Conservation (phyloP, 106 monocot species). For the Ottelia alismoides region DNA sequence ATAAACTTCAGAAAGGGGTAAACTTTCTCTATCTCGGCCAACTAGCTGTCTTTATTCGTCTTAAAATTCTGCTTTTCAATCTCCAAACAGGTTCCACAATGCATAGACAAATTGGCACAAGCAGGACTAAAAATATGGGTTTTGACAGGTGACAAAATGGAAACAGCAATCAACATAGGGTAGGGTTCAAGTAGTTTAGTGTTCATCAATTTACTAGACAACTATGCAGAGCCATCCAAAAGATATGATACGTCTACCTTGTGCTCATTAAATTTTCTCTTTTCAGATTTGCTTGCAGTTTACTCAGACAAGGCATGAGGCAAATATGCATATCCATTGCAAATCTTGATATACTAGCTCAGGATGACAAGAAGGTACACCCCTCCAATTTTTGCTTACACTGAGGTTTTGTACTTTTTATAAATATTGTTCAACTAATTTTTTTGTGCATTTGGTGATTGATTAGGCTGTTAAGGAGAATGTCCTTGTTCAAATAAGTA, state of each 20-base stretch:
- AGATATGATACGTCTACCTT: neutral
- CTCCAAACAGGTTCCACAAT: constrained; percentile 14
- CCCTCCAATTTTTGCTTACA: neutral
- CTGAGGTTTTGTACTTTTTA: neutral
- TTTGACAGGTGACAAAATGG: constrained; percentile 99
- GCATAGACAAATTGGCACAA: constrained; percentile 61
- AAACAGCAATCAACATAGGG: constrained; percentile 99
- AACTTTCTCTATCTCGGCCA: constrained; percentile 1
- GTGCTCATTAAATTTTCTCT: too few species aligned
- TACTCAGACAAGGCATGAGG: constrained; percentile 74
- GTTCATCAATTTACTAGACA: neutral
- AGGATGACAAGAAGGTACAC: constrained; percentile 46
- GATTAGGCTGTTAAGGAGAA: constrained; percentile 55
- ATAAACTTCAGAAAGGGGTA: constrained; percentile 97
- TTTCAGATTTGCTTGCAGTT: constrained; percentile 62
- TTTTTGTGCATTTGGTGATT: constrained; percentile 5
- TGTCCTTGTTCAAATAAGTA: constrained; percentile 54
- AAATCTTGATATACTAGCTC: constrained; percentile 16
- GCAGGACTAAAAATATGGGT: constrained; percentile 98
- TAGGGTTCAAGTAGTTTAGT: constrained; percentile 10
- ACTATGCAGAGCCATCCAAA: too few species aligned
- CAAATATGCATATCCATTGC: constrained; percentile 42
- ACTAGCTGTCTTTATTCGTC: neutral
- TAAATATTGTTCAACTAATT: too few species aligned
- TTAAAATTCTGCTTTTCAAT: neutral